Evolutionary conservation across 2,329 filamentous ascomycete genomes (phyloP).

Genomic region (Parastagonospora nodorum): DNA sequence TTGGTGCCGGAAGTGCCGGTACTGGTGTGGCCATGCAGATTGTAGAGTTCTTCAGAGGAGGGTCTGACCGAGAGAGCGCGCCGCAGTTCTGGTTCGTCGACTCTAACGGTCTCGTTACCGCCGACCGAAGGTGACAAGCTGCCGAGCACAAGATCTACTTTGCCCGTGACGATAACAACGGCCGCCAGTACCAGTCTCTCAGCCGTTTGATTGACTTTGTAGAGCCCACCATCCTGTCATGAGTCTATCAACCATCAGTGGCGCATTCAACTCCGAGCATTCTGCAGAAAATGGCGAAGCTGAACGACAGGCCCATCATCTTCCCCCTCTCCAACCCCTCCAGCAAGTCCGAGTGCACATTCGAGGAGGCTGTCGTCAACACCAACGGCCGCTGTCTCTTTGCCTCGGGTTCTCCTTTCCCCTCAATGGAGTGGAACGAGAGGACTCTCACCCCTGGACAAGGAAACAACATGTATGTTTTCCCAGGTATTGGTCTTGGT

Average conservation of each 20-base stretch:
- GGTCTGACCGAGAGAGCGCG: slow-evolving; percentile 87
- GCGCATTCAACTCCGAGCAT: slow-evolving; percentile 92
- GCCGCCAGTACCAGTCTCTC: slow-evolving; percentile 73
- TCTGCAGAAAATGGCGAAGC: slow-evolving; percentile 63
- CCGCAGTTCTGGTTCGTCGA: slow-evolving; percentile 95
- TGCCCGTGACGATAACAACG: slow-evolving; percentile 67
- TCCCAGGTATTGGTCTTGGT: slow-evolving; percentile 93
- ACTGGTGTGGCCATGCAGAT: slow-evolving; percentile 98
- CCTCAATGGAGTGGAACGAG: slow-evolving; percentile 60
- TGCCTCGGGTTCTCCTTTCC: slow-evolving; percentile 93
- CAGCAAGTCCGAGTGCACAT: slow-evolving; percentile 96
- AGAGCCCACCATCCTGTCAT: slow-evolving; percentile 92
- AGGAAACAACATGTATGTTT: slow-evolving; percentile 91
- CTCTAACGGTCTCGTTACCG: slow-evolving; percentile 92
- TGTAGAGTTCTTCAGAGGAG: slow-evolving; percentile 93
- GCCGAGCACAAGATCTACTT: slow-evolving; percentile 84
- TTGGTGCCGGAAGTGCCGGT: slow-evolving; percentile 93
- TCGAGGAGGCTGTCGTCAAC: slow-evolving; percentile 88
- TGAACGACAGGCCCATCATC: slow-evolving; percentile 72
- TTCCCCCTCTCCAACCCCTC: slow-evolving; percentile 97
- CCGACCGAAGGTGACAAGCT: slow-evolving; percentile 84
- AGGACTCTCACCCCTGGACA: slow-evolving; percentile 56
- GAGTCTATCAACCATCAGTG: slow-evolving; percentile 91
- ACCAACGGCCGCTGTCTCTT: slow-evolving; percentile 92
- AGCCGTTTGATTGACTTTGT: slow-evolving; percentile 94